Conservation (phyloP, 2,329 filamentous ascomycete genomes). For the Aschersonia sp. region DNA sequence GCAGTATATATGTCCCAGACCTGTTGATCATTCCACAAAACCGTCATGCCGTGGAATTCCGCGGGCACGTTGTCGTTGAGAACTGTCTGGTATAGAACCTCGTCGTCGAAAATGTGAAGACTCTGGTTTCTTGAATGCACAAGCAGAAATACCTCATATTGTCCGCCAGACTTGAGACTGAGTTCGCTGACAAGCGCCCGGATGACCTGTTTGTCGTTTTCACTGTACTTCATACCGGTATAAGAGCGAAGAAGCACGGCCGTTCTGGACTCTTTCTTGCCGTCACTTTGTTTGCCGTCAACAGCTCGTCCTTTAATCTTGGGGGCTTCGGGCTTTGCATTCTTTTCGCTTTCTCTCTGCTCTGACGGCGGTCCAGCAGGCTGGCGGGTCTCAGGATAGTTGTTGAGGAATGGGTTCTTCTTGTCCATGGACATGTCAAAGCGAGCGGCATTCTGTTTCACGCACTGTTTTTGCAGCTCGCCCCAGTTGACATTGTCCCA, state of each 20-base stretch:
- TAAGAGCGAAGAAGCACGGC: slow-evolving; percentile 66
- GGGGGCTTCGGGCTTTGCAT: slow-evolving; percentile 1
- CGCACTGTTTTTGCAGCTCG: slow-evolving; percentile 50
- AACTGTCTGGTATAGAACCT: slow-evolving; percentile 42
- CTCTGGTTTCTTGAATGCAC: slow-evolving; percentile 59
- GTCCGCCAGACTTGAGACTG: slow-evolving; percentile 58
- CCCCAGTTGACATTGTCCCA: slow-evolving; percentile 61
- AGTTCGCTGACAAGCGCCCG: slow-evolving; percentile 69
- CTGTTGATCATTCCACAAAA: slow-evolving; percentile 61
- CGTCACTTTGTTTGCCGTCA: slow-evolving; percentile 8
- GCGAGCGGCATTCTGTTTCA: slow-evolving; percentile 49
- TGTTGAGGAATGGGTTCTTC: slow-evolving; percentile 27
- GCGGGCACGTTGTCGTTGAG: slow-evolving; percentile 48
- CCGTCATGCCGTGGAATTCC: slow-evolving; percentile 56
- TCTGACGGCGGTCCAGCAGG: slow-evolving; percentile 6
- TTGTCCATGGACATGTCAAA: slow-evolving; percentile 31
- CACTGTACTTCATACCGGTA: slow-evolving; percentile 59
- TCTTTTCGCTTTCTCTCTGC: slow-evolving; percentile 1
- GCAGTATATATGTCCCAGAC: slow-evolving; percentile 67
- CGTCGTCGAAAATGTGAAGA: slow-evolving; percentile 43
- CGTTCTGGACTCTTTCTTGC: slow-evolving; percentile 38
- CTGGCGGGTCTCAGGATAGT: slow-evolving; percentile 21
- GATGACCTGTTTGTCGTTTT: slow-evolving; percentile 66
- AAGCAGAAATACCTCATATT: slow-evolving; percentile 69
- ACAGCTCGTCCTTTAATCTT: slow-evolving; percentile 6